Conservation (phyloP, 2,329 filamentous ascomycete genomes). For the Cercospora sp. region DNA sequence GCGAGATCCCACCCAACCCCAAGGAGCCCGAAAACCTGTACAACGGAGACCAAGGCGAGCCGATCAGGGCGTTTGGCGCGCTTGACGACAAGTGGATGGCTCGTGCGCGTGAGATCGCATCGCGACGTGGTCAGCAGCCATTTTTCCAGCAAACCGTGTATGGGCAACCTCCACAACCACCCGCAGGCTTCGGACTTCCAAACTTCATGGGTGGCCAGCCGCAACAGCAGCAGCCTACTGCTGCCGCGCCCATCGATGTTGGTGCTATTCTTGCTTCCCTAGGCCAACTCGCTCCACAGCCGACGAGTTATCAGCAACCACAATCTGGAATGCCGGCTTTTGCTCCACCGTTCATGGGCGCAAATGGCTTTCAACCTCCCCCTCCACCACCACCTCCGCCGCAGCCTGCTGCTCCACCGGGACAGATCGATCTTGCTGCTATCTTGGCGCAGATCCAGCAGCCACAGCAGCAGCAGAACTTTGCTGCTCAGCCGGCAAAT, state of each 20-base stretch:
- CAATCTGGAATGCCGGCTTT: conserved; percentile 18
- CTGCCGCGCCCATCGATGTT: conserved; percentile 4
- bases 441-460: conserved; percentile 34
- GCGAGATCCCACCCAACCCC: conserved; percentile 50
- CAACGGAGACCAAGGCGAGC: conserved; percentile 31
- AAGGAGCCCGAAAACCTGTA: conserved; percentile 46
- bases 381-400: conserved; percentile 19
- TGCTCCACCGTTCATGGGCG: conserved; percentile 24
- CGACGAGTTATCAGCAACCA: conserved; percentile 21
- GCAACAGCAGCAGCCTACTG: conserved; percentile 13
- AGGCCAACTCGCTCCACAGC: conserved; percentile 20
- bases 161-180: conserved; percentile 10
- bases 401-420: conserved; percentile 18
- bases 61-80: conserved; percentile 42
- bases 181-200: conserved; percentile 18
- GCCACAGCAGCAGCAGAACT: conserved; percentile 30
- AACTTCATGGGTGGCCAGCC: conserved; percentile 8
- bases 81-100: conserved; percentile 34
- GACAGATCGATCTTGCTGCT: conserved; percentile 31
- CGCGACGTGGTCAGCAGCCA: conserved; percentile 16
- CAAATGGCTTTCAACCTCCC: conserved; percentile 19
- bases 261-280: conserved; percentile 13
- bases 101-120: conserved; percentile 24
- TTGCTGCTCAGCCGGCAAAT: conserved; percentile 36
- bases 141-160: background rate